Evolutionary conservation across 2,329 filamentous ascomycete genomes (phyloP), one percentile per base, ranked within the genome.

Genomic region (Albophoma yamanashiensis): DNA sequence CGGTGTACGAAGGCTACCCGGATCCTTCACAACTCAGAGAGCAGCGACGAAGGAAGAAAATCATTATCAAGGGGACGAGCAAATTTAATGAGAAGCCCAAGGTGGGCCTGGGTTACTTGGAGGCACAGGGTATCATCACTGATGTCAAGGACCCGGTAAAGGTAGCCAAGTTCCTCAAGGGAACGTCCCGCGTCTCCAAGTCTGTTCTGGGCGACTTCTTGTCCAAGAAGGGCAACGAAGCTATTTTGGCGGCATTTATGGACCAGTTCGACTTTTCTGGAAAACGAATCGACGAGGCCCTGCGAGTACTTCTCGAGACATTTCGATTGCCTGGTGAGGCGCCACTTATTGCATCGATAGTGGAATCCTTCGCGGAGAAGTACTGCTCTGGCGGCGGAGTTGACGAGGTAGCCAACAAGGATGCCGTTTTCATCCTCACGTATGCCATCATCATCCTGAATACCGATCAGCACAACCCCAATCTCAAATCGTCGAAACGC

Each of bases 361-460:
- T 99, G 43, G 92, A 86, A 5, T 85, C 85, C 14, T 99, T 99
- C 72, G 84, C 91, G 0, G 89, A 93, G 65, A 91, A 90, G 70
- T 99, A 96, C 71, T 89, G 88, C 71, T 76, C 82, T 11, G 85
- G 84, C 61, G 84, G 83, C 7, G 82, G 85, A 34, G 88, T 89
- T 0, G 83, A 89, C 59, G 89, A 87, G 27, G 86, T 97, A 63
- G 89, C 87, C 8, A 87, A 96, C 68, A 89, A 90, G 67, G 94
- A 99, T 71, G 86, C 92, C 9, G 87, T 94, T 27, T 99, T 90
- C 68, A 86, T 99, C 56, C 79, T 99, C 58, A 93, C 90, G 0
- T 99, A 99, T 71, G 94, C 92, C 43, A 95, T 97, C 68, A 96
- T 99, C 72, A 92, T 99, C 85, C 79, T 99, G 60, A 99, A 99